These are phyloP conservation scores for Simplicillium aogashimaense DNA, from an alignment of 2,329 filamentous ascomycete species.

Conservation along the genomic window DNA sequence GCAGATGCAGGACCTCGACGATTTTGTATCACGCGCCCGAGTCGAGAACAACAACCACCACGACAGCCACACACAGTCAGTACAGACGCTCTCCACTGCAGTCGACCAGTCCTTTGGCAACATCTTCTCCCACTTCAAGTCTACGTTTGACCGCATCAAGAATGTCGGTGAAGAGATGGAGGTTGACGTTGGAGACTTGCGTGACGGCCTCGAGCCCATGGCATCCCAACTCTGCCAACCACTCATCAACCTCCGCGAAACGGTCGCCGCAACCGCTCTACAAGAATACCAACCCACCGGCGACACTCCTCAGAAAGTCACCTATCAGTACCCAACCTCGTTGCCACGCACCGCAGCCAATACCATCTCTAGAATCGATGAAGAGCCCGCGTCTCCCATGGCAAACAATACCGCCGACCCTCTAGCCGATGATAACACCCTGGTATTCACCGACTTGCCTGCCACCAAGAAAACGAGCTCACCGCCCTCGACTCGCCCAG, in stretches of 20 bases:
- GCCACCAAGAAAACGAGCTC: constrained; percentile 14
- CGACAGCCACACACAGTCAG: constrained; percentile 53
- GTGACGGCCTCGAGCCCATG: constrained; percentile 52
- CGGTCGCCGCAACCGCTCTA: constrained; percentile 55
- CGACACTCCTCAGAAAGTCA: constrained; percentile 69
- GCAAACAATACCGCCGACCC: constrained; percentile 10
- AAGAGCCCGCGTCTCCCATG: constrained; percentile 12
- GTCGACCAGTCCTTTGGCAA: constrained; percentile 65
- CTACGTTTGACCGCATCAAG: constrained; percentile 57
- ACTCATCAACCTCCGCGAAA: constrained; percentile 59
- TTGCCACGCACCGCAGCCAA: constrained; percentile 62
- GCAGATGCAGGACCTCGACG: constrained; percentile 86
- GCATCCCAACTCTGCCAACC: constrained; percentile 53
- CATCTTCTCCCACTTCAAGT: constrained; percentile 60
- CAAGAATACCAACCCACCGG: constrained; percentile 80
- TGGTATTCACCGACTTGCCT: constrained; percentile 30
- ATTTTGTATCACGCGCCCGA: constrained; percentile 76
- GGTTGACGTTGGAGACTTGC: constrained; percentile 46
- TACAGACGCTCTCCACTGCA: constrained; percentile 55
- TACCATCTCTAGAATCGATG: constrained; percentile 31
- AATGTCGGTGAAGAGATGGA: constrained; percentile 60
- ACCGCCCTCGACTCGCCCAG: constrained; percentile 8
- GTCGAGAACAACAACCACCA: constrained; percentile 74
- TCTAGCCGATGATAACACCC: constrained; percentile 25
- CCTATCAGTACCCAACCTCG: constrained; percentile 70